Conservation (phyloP, 2,329 filamentous ascomycete genomes). For the Huntiella decipiens region DNA sequence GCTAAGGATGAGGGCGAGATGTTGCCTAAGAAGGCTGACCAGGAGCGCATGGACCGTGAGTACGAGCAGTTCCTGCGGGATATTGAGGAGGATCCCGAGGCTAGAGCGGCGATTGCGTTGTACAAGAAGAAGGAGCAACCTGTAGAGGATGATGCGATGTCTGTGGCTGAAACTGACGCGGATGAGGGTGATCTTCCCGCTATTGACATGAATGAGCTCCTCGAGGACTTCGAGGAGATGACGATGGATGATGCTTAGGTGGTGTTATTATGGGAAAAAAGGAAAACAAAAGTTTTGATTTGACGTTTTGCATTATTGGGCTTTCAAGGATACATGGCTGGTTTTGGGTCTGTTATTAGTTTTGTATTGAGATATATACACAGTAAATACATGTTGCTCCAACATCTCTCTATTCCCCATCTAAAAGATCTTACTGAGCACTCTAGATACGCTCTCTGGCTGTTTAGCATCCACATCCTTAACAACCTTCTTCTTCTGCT, state of each 20-base stretch:
- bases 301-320: slow-evolving; percentile 1
- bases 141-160: slow-evolving; percentile 44
- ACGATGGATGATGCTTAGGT: slow-evolving; percentile 40
- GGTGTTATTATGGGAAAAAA: too few species aligned
- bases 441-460: slow-evolving; percentile 37
- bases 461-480: slow-evolving; percentile 26
- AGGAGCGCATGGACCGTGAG: slow-evolving; percentile 74
- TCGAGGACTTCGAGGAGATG: slow-evolving; percentile 88
- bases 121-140: slow-evolving; percentile 48
- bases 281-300: slow-evolving; percentile 8
- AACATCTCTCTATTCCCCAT: neutral
- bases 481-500: slow-evolving; percentile 41
- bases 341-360: neutral
- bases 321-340: neutral
- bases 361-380: neutral
- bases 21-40: slow-evolving; percentile 69
- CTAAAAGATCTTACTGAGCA: slow-evolving; percentile 47
- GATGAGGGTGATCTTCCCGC: slow-evolving; percentile 38
- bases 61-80: slow-evolving; percentile 96
- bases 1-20: slow-evolving; percentile 73
- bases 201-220: slow-evolving; percentile 60
- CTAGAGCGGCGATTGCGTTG: slow-evolving; percentile 64
- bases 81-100: slow-evolving; percentile 85
- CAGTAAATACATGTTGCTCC: neutral
- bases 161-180: slow-evolving; percentile 42